Percentiles rank a stretch among this genome's conserved stretches.
These are phyloP conservation scores for Triticum urartu DNA, from an alignment of 176 grass and related monocot genomes.

Conservation along the genomic window DNA sequence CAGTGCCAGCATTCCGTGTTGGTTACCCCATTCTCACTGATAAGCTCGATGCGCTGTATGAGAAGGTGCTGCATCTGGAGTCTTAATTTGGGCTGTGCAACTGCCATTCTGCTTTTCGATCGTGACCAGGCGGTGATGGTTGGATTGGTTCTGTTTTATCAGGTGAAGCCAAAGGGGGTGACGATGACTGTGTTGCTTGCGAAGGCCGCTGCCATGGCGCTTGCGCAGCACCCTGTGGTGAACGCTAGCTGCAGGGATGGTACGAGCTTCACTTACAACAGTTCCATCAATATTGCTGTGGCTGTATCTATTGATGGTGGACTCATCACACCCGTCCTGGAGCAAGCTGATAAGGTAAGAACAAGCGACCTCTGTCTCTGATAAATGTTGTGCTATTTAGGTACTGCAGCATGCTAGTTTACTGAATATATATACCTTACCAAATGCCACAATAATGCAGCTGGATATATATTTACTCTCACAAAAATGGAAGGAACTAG, in stretches of 20 bases:
- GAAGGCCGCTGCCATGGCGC: slow-evolving; percentile 81
- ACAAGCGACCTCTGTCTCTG: neutral
- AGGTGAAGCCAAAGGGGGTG: slow-evolving; percentile 94
- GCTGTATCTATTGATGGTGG: slow-evolving; percentile 93
- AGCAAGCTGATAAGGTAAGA: slow-evolving; percentile 88
- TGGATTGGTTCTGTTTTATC: neutral
- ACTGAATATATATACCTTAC: slow-evolving; percentile 23
- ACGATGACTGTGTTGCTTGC: slow-evolving; percentile 92
- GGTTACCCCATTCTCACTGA: slow-evolving; percentile 77
- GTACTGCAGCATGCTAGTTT: neutral
- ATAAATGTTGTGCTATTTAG: slow-evolving; percentile 2
- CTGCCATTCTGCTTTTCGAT: neutral
- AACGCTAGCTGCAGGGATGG: slow-evolving; percentile 91
- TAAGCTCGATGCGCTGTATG: slow-evolving; percentile 80
- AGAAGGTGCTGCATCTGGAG: slow-evolving; percentile 57
- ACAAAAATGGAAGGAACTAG: slow-evolving; percentile 94
- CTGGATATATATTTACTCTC: slow-evolving; percentile 94
- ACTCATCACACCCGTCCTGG: slow-evolving; percentile 85
- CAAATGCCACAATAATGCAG: slow-evolving; percentile 41
- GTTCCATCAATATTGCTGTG: slow-evolving; percentile 86
- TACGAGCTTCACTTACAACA: slow-evolving; percentile 90
- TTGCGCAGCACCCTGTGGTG: slow-evolving; percentile 78
- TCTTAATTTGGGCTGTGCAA: neutral
- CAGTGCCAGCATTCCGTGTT: slow-evolving; percentile 76
- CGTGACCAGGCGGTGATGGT: neutral